A percentile compares a stretch with the other conserved stretches of the same genome.
Conservation (phyloP, 2,329 filamentous ascomycete species). For the Colletotrichum spaethianum region DNA sequence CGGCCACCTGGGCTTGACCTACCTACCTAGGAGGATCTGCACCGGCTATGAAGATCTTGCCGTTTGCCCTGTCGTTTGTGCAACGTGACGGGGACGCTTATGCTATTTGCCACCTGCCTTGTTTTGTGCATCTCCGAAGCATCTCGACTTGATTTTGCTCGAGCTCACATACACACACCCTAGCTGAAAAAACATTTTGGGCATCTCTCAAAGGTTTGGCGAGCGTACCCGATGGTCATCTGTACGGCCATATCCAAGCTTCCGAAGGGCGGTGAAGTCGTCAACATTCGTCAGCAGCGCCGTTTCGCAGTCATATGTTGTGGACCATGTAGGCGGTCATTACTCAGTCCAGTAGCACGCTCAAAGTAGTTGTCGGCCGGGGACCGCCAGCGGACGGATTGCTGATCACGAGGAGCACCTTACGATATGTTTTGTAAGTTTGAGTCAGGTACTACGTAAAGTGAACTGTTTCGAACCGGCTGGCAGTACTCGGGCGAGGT, state of each 20-base stretch:
- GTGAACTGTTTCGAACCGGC: not conserved
- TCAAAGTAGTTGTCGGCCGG: not conserved
- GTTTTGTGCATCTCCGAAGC: not conserved
- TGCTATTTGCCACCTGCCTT: conserved; percentile 7
- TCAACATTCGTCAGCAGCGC: not conserved
- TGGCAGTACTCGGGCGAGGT: not conserved
- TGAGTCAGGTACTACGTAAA: not conserved
- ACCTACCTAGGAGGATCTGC: conserved; percentile 11
- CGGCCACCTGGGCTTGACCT: conserved; percentile 14
- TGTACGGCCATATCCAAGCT: not conserved
- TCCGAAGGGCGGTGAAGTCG: not conserved
- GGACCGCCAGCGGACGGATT: not conserved
- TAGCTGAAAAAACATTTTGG: not conserved
- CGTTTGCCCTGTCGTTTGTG: not conserved
- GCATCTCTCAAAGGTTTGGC: not conserved
- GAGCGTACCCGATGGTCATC: not conserved
- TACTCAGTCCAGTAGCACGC: not conserved
- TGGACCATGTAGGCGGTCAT: not conserved
- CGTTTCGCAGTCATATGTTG: not conserved
- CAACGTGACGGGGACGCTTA: not conserved
- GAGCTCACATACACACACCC: no score
- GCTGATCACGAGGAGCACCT: not conserved
- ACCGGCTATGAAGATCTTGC: conserved; percentile 14
- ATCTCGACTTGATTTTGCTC: not conserved
- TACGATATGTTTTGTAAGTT: not conserved